Conservation (phyloP, 2,329 filamentous ascomycete species). For the Beauveria varroae region DNA sequence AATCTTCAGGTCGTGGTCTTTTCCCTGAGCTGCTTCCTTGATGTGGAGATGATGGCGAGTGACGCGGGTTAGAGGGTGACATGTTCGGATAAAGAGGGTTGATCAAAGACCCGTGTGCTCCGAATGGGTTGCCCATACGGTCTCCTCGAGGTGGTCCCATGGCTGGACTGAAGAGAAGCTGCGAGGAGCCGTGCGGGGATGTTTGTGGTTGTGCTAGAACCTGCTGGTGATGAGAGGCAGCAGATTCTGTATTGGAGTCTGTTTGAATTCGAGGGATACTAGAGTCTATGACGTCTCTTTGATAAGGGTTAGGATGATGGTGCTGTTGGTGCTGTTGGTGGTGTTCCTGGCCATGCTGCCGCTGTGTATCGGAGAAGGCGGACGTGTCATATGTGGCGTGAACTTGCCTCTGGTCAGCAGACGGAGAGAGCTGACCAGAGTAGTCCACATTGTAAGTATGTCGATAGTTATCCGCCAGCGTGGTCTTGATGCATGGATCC, state of each 20-base stretch:
- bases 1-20: constrained; percentile 49
- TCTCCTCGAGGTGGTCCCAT: constrained; percentile 50
- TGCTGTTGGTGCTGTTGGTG: constrained; percentile 20
- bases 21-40: constrained; percentile 32
- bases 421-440: constrained; percentile 58
- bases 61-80: constrained; percentile 28
- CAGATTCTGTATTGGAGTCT: background rate
- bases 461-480: constrained; percentile 69
- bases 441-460: constrained; percentile 70
- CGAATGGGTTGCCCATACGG: constrained; percentile 49
- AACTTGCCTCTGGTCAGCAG: constrained; percentile 56
- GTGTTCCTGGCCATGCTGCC: constrained; percentile 23
- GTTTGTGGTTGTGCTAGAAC: constrained; percentile 9
- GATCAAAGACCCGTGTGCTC: constrained; percentile 39
- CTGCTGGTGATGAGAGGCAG: constrained; percentile 1
- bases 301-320: constrained; percentile 14
- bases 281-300: constrained; percentile 7
- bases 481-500: constrained; percentile 65
- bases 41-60: constrained; percentile 24
- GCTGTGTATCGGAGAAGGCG: constrained; percentile 27
- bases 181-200: constrained; percentile 8
- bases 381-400: constrained; percentile 54
- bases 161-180: constrained; percentile 11
- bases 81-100: constrained; percentile 46
- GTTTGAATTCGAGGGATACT: constrained; percentile 8